Evolutionary conservation across 331 rosid genomes (phyloP).

Genomic region (Malus hybrid): DNA sequence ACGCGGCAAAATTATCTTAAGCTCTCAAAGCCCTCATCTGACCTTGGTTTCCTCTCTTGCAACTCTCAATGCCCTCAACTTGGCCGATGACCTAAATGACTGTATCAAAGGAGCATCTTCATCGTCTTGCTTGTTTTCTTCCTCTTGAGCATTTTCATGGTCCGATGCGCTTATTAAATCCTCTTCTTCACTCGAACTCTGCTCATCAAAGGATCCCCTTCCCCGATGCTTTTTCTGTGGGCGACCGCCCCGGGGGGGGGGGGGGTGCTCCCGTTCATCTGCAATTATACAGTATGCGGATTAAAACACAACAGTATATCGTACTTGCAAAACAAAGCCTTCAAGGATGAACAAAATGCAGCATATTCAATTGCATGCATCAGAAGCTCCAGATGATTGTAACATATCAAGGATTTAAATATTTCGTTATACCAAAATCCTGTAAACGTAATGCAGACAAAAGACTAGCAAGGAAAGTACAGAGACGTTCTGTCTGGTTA

Average conservation of each 20-base stretch:
- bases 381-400: neutral
- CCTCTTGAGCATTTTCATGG: slow-evolving; percentile 57
- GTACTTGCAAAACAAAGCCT: neutral
- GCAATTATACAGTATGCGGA: slow-evolving; percentile 12
- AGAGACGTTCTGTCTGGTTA: neutral
- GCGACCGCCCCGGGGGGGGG: slow-evolving; percentile 76
- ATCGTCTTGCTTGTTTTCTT: slow-evolving; percentile 48
- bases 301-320: neutral
- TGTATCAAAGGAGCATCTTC: slow-evolving; percentile 74
- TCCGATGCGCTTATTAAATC: slow-evolving; percentile 86
- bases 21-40: slow-evolving; percentile 31
- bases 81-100: slow-evolving; percentile 66
- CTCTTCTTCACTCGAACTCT: slow-evolving; percentile 76
- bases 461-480: neutral
- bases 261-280: slow-evolving; percentile 95
- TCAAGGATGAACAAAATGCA: neutral
- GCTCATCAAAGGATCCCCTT: slow-evolving; percentile 79
- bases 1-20: slow-evolving; percentile 37
- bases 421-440: neutral
- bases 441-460: neutral
- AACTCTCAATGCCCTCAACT: slow-evolving; percentile 63
- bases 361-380: neutral
- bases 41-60: slow-evolving; percentile 51
- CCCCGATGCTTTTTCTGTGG: slow-evolving; percentile 73
- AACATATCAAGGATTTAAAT: neutral